Percentiles rank a stretch among this genome's conserved stretches.
Conservation (phyloP, 495 filamentous ascomycete species). For the Penicillium angulare region DNA sequence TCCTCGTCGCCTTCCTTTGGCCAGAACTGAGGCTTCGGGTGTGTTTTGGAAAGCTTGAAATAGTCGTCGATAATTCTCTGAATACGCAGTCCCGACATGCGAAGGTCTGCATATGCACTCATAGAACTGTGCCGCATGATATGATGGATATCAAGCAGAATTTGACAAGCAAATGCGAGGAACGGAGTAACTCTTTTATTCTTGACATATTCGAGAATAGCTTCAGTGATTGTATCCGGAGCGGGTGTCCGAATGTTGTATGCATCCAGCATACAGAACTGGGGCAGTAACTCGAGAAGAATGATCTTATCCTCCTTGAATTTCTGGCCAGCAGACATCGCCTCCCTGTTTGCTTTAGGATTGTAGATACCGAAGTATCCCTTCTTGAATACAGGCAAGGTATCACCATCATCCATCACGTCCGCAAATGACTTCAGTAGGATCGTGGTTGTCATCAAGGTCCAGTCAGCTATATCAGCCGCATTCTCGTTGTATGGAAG, state of each 20-base stretch:
- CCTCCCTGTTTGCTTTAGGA: conserved; percentile 20
- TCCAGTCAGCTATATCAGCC: conserved; percentile 29
- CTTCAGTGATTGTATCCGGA: conserved; percentile 28
- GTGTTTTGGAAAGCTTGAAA: conserved; percentile 19
- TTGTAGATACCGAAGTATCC: conserved; percentile 31
- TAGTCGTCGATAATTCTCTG: conserved; percentile 28
- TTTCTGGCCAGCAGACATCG: conserved; percentile 28
- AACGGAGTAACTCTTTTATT: conserved; percentile 26
- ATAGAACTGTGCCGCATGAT: conserved; percentile 22
- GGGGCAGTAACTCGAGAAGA: conserved; percentile 27
- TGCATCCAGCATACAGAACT: conserved; percentile 15
- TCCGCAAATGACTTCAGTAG: conserved; percentile 26
- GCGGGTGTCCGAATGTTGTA: conserved; percentile 22
- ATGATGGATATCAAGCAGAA: conserved; percentile 36
- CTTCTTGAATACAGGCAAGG: conserved; percentile 29
- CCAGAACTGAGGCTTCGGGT: conserved; percentile 22
- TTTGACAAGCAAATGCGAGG: conserved; percentile 32
- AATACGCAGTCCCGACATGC: conserved; percentile 28
- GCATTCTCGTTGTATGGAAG: conserved; percentile 32
- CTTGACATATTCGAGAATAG: conserved; percentile 23
- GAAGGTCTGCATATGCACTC: conserved; percentile 28
- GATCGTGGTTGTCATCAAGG: conserved; percentile 23
- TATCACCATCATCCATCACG: no score
- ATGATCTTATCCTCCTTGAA: conserved; percentile 34
- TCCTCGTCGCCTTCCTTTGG: conserved; percentile 27